A percentile compares a stretch with the other conserved stretches of the same genome.
phyloP scores from a whole-genome alignment of 1,284 basidiomycete genomes.

The Tausonia pullulans region DNA sequence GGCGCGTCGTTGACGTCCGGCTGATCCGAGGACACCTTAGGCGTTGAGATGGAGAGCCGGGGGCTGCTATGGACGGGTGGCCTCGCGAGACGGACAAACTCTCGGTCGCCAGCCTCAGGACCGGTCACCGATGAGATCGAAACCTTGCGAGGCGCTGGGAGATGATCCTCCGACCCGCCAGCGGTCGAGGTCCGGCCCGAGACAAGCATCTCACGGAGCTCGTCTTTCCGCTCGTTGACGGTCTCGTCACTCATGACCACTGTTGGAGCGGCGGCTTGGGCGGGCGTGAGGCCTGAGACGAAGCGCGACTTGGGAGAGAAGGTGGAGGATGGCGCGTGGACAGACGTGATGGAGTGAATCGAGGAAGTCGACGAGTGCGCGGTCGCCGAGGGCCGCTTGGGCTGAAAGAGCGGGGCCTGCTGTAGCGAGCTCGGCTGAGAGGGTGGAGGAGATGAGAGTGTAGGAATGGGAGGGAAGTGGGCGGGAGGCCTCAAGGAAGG shows the following conservation, averaged over 20 bases:
- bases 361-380: background rate
- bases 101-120: background rate
- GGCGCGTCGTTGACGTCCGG: background rate
- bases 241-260: slow-evolving; percentile 3
- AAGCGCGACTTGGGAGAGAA: background rate
- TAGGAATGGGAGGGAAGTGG: background rate
- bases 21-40: background rate
- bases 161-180: background rate
- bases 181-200: background rate
- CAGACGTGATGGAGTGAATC: background rate
- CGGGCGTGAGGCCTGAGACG: background rate
- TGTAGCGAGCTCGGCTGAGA: background rate
- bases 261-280: slow-evolving; percentile 1
- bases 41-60: background rate
- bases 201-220: slow-evolving; percentile 5
- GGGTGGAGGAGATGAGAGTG: background rate
- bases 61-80: background rate
- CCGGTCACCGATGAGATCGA: background rate
- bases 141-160: background rate
- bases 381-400: background rate
- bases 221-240: slow-evolving; percentile 7
- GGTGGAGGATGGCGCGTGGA: background rate
- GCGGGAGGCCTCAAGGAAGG: background rate
- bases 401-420: background rate
- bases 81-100: background rate